Evolutionary conservation across 1,284 basidiomycete species (phyloP).

Genomic region (Rhodotorula sp.): DNA sequence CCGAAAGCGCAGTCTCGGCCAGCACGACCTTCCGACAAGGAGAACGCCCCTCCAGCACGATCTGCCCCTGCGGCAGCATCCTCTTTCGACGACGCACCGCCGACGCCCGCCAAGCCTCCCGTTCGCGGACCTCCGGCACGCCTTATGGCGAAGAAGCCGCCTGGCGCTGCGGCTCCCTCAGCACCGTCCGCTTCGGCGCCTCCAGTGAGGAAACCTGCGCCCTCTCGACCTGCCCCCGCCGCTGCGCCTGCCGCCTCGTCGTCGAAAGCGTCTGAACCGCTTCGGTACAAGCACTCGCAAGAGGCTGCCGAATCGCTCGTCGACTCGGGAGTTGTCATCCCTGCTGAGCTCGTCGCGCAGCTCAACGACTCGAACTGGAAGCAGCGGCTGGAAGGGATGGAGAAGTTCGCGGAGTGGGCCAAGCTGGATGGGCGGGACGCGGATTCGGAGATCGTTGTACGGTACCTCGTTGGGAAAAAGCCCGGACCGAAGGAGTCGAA

Average conservation of each 20-base stretch:
- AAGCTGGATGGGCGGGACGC: conserved; percentile 62
- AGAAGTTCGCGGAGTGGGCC: conserved; percentile 82
- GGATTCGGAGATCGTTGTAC: conserved; percentile 85
- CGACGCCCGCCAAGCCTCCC: conserved; percentile 5
- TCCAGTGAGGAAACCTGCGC: conserved; percentile 40
- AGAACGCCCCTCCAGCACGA: conserved; percentile 48
- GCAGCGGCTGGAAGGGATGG: conserved; percentile 76
- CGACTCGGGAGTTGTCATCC: conserved; percentile 54
- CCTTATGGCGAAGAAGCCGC: conserved; percentile 32
- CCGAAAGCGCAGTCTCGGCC: neutral
- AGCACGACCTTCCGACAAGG: conserved; percentile 51
- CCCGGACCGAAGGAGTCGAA: conserved; percentile 96
- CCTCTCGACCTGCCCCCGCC: conserved; percentile 49
- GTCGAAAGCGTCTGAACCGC: conserved; percentile 65
- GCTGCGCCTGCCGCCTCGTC: conserved; percentile 51
- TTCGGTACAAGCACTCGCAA: conserved; percentile 85
- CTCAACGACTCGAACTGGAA: conserved; percentile 92
- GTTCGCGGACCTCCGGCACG: conserved; percentile 54
- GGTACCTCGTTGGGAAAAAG: conserved; percentile 80
- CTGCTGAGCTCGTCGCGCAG: conserved; percentile 66
- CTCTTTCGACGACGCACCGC: neutral
- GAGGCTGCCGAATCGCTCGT: conserved; percentile 78
- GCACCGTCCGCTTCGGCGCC: conserved; percentile 45
- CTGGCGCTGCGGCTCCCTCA: conserved; percentile 44
- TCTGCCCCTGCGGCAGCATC: conserved; percentile 33